Percentiles rank a stretch among this genome's conserved stretches.
phyloP scores from a whole-genome alignment of 2,329 filamentous ascomycete genomes.

The Laburnicola sp. region DNA sequence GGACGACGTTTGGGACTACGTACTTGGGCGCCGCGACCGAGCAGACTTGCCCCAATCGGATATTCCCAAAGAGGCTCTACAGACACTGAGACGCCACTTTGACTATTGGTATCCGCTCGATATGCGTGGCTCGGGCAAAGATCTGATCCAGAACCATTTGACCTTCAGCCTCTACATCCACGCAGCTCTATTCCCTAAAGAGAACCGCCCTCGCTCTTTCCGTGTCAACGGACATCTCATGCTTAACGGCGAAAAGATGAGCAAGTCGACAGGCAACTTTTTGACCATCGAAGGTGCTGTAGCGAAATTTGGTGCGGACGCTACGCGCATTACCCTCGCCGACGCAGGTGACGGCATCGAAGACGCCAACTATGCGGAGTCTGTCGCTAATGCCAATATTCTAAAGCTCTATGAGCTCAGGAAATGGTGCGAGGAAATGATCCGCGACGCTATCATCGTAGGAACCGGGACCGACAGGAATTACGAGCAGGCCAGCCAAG shows the following conservation, averaged over 20 bases:
- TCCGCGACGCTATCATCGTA: constrained; percentile 61
- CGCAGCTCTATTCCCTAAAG: constrained; percentile 79
- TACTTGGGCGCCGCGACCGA: constrained; percentile 78
- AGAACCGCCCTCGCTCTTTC: constrained; percentile 86
- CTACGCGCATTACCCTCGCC: constrained; percentile 84
- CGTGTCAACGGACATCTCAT: constrained; percentile 91
- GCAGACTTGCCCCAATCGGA: constrained; percentile 70
- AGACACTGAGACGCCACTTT: constrained; percentile 85
- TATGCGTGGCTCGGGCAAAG: constrained; percentile 85
- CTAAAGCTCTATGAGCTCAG: constrained; percentile 79
- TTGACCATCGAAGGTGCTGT: constrained; percentile 84
- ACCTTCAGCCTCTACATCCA: constrained; percentile 97
- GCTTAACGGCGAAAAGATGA: constrained; percentile 98
- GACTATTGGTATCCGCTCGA: constrained; percentile 97
- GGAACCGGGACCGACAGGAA: constrained; percentile 61
- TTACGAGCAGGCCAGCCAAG: constrained; percentile 55
- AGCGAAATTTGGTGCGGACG: constrained; percentile 92
- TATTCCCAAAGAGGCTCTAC: constrained; percentile 73
- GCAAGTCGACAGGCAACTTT: constrained; percentile 97
- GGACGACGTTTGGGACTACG: constrained; percentile 94
- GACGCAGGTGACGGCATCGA: constrained; percentile 93
- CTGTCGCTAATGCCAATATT: constrained; percentile 89
- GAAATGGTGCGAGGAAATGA: constrained; percentile 89
- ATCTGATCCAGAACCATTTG: constrained; percentile 72
- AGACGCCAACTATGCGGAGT: constrained; percentile 97